These are phyloP conservation scores for Cucumis melo DNA, from an alignment of 306 rosid genomes.

Conservation along the genomic window DNA sequence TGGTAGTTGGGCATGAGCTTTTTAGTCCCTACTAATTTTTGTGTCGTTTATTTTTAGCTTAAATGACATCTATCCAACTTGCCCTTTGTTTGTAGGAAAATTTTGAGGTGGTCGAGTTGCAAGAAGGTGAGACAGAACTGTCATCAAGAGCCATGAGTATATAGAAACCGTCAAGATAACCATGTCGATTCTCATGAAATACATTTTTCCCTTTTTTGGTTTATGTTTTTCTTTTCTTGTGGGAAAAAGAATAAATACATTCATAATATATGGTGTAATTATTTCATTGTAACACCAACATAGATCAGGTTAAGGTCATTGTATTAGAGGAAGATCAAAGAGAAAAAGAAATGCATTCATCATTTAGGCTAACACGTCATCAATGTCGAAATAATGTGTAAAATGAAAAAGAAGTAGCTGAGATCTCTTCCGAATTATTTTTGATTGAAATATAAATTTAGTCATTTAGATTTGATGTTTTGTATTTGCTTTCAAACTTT, in stretches of 20 bases:
- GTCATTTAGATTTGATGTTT: neutral
- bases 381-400: neutral
- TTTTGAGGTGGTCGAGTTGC: conserved; percentile 32
- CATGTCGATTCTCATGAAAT: neutral
- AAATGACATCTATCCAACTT: too few species aligned
- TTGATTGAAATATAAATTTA: neutral
- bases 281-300: neutral
- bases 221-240: neutral
- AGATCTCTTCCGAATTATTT: neutral
- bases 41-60: too few species aligned
- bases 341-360: neutral
- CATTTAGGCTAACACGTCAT: neutral
- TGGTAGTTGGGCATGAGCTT: too few species aligned
- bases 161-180: conserved; percentile 13
- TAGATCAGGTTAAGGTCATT: neutral
- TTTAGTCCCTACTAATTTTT: too few species aligned
- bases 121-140: conserved; percentile 62
- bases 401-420: neutral
- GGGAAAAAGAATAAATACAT: neutral
- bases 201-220: neutral
- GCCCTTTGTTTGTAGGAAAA: conserved; percentile 24
- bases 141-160: conserved; percentile 85
- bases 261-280: conserved; percentile 1
- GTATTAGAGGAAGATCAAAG: neutral
- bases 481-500: neutral